Conservation (phyloP, 495 filamentous ascomycete species). For the Recurvomyces mirabilis region DNA sequence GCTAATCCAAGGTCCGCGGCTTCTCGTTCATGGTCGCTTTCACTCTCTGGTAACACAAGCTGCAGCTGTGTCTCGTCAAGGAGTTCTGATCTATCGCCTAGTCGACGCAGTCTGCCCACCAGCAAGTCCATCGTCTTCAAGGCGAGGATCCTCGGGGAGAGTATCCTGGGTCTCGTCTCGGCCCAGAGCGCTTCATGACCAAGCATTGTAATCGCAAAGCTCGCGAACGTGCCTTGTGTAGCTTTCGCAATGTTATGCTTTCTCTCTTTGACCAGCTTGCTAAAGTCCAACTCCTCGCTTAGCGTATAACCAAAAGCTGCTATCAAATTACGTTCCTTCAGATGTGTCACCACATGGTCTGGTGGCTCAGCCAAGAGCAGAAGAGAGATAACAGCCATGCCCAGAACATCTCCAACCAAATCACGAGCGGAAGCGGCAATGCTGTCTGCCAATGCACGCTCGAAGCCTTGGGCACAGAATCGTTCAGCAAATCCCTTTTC, state of each 20-base stretch:
- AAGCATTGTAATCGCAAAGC: constrained; percentile 38
- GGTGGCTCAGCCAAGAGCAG: constrained; percentile 42
- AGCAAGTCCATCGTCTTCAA: constrained; percentile 55
- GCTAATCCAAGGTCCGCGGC: constrained; percentile 25
- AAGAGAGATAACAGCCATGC: constrained; percentile 44
- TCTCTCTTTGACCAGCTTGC: constrained; percentile 45
- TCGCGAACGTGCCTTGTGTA: constrained; percentile 41
- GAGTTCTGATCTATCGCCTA: constrained; percentile 38
- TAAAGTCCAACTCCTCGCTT: constrained; percentile 40
- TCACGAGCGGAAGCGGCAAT: constrained; percentile 14
- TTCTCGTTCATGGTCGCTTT: constrained; percentile 1
- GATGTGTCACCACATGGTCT: constrained; percentile 36
- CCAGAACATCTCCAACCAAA: constrained; percentile 45
- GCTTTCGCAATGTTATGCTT: constrained; percentile 59
- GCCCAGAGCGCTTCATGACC: constrained; percentile 46
- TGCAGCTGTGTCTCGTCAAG: constrained; percentile 31
- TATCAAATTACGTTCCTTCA: constrained; percentile 30
- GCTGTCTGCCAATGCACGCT: constrained; percentile 47
- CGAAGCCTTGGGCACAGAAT: constrained; percentile 65
- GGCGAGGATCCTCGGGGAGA: constrained; percentile 53
- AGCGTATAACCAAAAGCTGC: constrained; percentile 45
- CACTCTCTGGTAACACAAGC: background rate
- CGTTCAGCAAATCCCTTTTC: constrained; percentile 60
- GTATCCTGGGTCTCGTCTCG: constrained; percentile 34
- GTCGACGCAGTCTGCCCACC: constrained; percentile 41